Base-by-base conservation (phyloP, 1,284 basidiomycete species). In the Cystobasidium pallidum region DNA sequence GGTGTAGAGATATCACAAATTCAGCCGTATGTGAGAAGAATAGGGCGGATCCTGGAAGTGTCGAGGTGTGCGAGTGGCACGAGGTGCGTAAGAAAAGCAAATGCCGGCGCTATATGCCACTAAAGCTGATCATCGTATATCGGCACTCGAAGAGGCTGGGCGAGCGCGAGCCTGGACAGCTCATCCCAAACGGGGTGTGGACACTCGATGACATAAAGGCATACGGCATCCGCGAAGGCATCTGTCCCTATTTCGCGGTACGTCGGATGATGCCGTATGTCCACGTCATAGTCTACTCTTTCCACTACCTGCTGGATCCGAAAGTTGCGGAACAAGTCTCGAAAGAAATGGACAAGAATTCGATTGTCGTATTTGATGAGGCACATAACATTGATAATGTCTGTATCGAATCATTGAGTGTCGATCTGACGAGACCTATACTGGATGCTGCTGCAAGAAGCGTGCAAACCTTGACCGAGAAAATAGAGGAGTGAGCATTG, bases 361-460 rank as follows among this genome's bases (percentile, higher is more conserved):
- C 93, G 52, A 99, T 99, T 72, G 94, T 99, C 55, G 94, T 99
- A 0, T 99, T 99, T 78, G 96, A 99, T 80, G 96, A 99, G 81
- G 96, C 96, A 8, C 96, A 99, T 83, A 99, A 99, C 80, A 99
- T 99, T 72, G 95, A 99, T 81, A 99, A 99, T 81, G 96, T 99
- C 66, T 99, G 96, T 82, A 96, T 99, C 80, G 96, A 99, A 80
- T 97, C 95, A 0, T 84, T 99, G 54, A 96, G 93, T 74, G 97
- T 99, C 77, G 96, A 99, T 80, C 84, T 99, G 59, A 99, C 95
- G n/a, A 85, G 96, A 45, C 96, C 96, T 0, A 99, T 99, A 92
- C 85, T 99, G 32, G 96, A 99, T 78, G 92, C 92, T 8, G 96
- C 96, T 1, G 87, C 89, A 2, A 86, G 94, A 75, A 97, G 93